Base-by-base conservation (phyloP, 2,329 filamentous ascomycete genomes). In the Alternaria brassicicola region DNA sequence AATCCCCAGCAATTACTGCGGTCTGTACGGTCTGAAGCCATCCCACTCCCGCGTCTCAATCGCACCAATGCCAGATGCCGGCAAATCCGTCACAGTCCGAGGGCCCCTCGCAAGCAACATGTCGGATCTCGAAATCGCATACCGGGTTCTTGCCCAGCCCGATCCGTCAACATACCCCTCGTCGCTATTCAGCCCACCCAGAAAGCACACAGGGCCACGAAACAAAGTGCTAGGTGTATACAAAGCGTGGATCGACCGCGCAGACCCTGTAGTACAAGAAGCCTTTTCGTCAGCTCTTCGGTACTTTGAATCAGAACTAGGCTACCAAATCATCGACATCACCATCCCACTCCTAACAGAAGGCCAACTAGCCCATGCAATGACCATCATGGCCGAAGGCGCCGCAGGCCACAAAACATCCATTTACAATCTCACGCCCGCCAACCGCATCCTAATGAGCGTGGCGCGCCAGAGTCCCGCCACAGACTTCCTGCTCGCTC, bases 21-120 rank as follows among this genome's bases (percentile, higher is more conserved):
- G 92, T 47, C 79, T 92, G 21, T 96, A 89, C 76, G 92, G 92
- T 2, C 82, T 97, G 57, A 96, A 97, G 77, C 82, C 91, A 1
- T 88, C 86, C 0, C 89, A 95, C 72, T 85, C 89, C 69, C 88
- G 92, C 35, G 84, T 90, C 6, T 84, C 85, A 41, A 81, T 61
- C 47, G 80, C 81, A 3, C 89, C 89, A 0, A 84, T 86, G 1
- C 77, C 81, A 13, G 85, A 85, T 57, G 81, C 87, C 50, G 85
- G 84, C 25, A 81, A 83, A 31, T 89, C 85, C 0, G 88, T 87
- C 31, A 86, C 85, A 55, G 89, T 95, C 15, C 81, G 86, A 6
- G 91, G 92, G 0, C 93, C 93, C 7, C 85, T 97, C 69, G 89
- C 91, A 15, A 84, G 86, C 46, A 94, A 85, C 53, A 90, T 90